Evolutionary conservation across 2,329 filamentous ascomycete species (phyloP).

Genomic region (Sphaerulina musiva): DNA sequence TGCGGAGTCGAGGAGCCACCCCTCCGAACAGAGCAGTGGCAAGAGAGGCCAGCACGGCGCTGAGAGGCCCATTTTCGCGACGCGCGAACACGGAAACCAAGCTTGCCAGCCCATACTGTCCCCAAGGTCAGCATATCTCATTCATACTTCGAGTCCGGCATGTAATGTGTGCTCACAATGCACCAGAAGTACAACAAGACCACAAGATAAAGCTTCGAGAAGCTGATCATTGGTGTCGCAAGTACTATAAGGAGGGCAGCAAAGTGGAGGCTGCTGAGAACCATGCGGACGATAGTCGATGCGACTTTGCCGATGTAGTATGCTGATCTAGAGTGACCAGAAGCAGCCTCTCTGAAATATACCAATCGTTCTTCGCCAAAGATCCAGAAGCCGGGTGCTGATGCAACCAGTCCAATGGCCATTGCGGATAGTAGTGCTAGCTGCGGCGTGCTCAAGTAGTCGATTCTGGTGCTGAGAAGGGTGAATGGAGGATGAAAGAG

Average conservation of each 20-base stretch:
- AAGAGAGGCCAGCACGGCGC: slow-evolving; percentile 50
- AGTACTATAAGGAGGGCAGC: slow-evolving; percentile 47
- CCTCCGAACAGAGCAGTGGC: slow-evolving; percentile 52
- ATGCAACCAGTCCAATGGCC: slow-evolving; percentile 51
- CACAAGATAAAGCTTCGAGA: slow-evolving; percentile 43
- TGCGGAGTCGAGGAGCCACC: slow-evolving; percentile 46
- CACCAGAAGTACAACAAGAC: slow-evolving; percentile 54
- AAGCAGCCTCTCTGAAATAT: slow-evolving; percentile 50
- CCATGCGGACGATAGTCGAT: slow-evolving; percentile 48
- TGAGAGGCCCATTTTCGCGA: slow-evolving; percentile 51
- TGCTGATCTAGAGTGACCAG: slow-evolving; percentile 50
- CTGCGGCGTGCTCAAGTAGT: slow-evolving; percentile 48
- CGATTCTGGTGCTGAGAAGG: slow-evolving; percentile 47
- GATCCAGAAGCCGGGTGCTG: slow-evolving; percentile 50
- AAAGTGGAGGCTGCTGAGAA: slow-evolving; percentile 50
- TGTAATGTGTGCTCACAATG: slow-evolving; percentile 30
- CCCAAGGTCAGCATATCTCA: not conserved
- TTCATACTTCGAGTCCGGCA: not conserved
- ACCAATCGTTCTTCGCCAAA: slow-evolving; percentile 53
- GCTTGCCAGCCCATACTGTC: slow-evolving; percentile 47
- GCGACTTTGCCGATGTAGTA: slow-evolving; percentile 54
- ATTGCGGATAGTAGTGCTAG: slow-evolving; percentile 50
- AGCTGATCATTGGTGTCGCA: slow-evolving; percentile 47
- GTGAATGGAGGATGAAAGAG: slow-evolving; percentile 48
- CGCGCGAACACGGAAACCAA: slow-evolving; percentile 49